Percentiles rank a stretch among this genome's conserved stretches.
Conservation (phyloP, 768 basidiomycete species). For the Termitomyces sp. region DNA sequence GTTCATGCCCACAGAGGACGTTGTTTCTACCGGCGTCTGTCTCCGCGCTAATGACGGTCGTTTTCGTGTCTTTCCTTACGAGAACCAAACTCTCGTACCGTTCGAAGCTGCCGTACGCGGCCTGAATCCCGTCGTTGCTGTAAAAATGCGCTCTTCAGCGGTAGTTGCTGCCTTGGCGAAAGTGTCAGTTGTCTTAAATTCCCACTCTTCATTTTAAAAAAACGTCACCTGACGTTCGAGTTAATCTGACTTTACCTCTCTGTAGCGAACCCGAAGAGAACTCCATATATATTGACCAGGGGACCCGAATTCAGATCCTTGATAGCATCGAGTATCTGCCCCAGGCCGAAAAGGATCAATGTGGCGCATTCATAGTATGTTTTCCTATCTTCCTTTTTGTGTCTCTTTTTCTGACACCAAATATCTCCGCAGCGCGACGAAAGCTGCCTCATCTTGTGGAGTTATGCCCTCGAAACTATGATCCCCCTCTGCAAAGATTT, state of each 20-base stretch:
- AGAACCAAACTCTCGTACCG: constrained; percentile 64
- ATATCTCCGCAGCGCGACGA: constrained; percentile 50
- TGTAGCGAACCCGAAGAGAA: constrained; percentile 43
- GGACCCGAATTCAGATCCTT: constrained; percentile 83
- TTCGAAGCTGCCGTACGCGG: constrained; percentile 74
- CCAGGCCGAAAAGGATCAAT: constrained; percentile 82
- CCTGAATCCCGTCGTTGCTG: constrained; percentile 80
- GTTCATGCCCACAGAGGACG: constrained; percentile 76
- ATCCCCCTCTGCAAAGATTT: constrained; percentile 69
- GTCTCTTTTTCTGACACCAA: background rate
- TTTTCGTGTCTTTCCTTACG: constrained; percentile 85
- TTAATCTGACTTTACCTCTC: background rate
- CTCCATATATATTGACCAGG: constrained; percentile 65
- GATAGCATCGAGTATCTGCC: constrained; percentile 62
- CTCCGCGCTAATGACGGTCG: constrained; percentile 53
- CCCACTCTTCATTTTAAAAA: background rate
- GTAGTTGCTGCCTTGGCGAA: constrained; percentile 72
- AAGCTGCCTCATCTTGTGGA: constrained; percentile 77
- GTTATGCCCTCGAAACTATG: constrained; percentile 62
- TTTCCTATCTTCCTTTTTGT: background rate
- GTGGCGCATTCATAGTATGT: constrained; percentile 71
- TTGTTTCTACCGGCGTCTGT: constrained; percentile 67
- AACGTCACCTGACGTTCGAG: background rate
- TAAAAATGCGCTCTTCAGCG: constrained; percentile 69
- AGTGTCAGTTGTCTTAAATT: constrained; percentile 37